These are phyloP conservation scores for Podospora pseudoanserina DNA, from an alignment of 495 filamentous ascomycete genomes.

Conservation along the genomic window DNA sequence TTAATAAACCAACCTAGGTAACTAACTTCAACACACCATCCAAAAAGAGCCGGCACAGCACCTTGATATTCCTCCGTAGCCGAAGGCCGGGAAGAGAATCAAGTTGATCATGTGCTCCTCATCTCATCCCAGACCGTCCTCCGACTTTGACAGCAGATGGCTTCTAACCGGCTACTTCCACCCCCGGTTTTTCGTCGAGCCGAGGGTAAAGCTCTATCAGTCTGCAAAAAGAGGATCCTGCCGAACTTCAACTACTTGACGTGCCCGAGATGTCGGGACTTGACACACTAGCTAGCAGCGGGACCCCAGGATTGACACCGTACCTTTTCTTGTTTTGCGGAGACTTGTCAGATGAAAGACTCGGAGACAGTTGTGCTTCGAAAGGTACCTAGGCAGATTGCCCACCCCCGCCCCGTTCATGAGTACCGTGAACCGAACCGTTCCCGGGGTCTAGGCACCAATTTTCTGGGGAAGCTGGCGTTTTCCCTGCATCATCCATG, in stretches of 20 bases:
- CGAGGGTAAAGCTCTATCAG: conserved; percentile 21
- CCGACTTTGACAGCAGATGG: neutral
- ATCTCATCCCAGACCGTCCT: neutral
- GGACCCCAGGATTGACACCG: neutral
- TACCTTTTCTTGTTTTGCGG: neutral
- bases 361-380: neutral
- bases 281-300: conserved; percentile 4
- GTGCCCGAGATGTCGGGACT: conserved; percentile 19
- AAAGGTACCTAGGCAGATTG: neutral
- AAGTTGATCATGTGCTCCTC: neutral
- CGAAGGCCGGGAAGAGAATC: neutral
- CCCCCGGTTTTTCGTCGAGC: conserved; percentile 22
- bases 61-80: neutral
- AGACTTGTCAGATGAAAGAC: neutral
- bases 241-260: neutral
- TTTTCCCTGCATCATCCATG: neutral
- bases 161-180: conserved; percentile 3
- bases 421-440: neutral
- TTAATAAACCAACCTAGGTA: conserved; percentile 8
- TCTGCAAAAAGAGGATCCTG: neutral
- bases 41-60: neutral
- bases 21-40: neutral
- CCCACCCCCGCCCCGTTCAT: neutral
- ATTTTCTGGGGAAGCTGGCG: neutral
- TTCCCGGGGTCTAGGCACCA: neutral